These are phyloP conservation scores for Plantago ovata DNA, from an alignment of 257 asterid genomes.

Conservation along the genomic window DNA sequence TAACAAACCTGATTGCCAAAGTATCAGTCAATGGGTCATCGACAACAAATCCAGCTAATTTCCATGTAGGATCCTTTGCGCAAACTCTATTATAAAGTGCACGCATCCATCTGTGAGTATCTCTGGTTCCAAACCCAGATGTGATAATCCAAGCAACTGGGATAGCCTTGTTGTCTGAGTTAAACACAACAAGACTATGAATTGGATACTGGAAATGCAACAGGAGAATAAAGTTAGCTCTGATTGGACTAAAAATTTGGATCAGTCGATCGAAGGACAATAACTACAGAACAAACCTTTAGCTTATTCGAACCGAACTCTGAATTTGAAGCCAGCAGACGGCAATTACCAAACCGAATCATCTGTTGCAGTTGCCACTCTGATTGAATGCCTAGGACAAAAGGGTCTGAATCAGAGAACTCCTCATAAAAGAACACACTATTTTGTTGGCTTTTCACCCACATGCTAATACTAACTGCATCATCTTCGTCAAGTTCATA, in stretches of 20 bases:
- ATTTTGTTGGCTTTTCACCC: conserved; percentile 76
- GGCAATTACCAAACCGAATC: conserved; percentile 81
- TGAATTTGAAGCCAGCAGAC: conserved; percentile 74
- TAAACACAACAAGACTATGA: conserved; percentile 94
- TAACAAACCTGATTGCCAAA: conserved; percentile 59
- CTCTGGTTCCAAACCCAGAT: conserved; percentile 60
- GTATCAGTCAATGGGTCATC: conserved; percentile 83
- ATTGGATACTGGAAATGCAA: conserved; percentile 69
- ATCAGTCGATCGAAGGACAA: conserved; percentile 16
- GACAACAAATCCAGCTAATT: conserved; percentile 86
- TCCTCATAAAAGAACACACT: conserved; percentile 78
- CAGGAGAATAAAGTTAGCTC: conserved; percentile 38
- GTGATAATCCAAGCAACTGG: conserved; percentile 96
- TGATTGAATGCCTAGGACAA: conserved; percentile 84
- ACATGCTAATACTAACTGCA: conserved; percentile 63
- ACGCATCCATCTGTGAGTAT: conserved; percentile 80
- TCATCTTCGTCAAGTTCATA: conserved; percentile 85
- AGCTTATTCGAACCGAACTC: conserved; percentile 83
- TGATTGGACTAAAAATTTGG: conserved; percentile 14
- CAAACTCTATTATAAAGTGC: conserved; percentile 79
- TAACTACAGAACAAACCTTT: conserved; percentile 48
- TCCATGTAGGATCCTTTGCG: conserved; percentile 91
- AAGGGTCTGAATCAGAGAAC: conserved; percentile 77
- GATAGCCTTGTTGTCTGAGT: conserved; percentile 94
- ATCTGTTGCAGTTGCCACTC: conserved; percentile 99